Evolutionary conservation across 305 asterid species (phyloP).

Genomic region (Solanum hybrid): DNA sequence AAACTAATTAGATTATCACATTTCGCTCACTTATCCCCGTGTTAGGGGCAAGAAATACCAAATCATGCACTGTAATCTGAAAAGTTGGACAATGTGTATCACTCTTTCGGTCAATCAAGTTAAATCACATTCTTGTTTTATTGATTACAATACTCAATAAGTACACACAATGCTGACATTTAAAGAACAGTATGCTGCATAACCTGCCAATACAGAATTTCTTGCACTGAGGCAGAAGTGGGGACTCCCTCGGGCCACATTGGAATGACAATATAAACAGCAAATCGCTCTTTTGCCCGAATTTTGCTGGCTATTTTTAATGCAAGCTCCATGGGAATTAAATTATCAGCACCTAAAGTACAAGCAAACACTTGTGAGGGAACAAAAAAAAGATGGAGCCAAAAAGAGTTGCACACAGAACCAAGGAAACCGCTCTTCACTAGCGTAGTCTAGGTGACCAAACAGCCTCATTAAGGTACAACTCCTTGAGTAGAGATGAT

Average conservation of each 20-base stretch:
- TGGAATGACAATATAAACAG: slow-evolving; percentile 77
- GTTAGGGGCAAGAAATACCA: not conserved
- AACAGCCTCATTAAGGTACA: not conserved
- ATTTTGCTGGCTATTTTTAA: slow-evolving; percentile 76
- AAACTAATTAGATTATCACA: not conserved
- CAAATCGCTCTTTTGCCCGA: slow-evolving; percentile 64
- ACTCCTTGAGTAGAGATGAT: not conserved
- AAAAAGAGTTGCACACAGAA: not conserved
- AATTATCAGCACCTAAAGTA: slow-evolving; percentile 80
- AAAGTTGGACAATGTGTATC: not conserved
- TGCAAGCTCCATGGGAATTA: slow-evolving; percentile 93
- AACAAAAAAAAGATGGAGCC: not conserved
- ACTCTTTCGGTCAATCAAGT: not conserved
- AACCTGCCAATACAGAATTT: slow-evolving; percentile 97
- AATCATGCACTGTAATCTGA: not conserved
- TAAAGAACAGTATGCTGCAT: not conserved
- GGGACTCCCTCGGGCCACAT: slow-evolving; percentile 99
- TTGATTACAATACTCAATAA: not conserved
- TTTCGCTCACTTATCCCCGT: not conserved
- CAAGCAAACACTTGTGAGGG: not conserved
- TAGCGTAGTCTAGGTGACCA: not conserved
- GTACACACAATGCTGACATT: not conserved
- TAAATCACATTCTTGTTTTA: not conserved
- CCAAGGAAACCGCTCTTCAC: not conserved
- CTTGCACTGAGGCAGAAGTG: slow-evolving; percentile 73